Evolutionary conservation across 2,329 filamentous ascomycete species (phyloP), one percentile per base, ranked within the genome.

Genomic region (Thermothelomyces thermophilus): DNA sequence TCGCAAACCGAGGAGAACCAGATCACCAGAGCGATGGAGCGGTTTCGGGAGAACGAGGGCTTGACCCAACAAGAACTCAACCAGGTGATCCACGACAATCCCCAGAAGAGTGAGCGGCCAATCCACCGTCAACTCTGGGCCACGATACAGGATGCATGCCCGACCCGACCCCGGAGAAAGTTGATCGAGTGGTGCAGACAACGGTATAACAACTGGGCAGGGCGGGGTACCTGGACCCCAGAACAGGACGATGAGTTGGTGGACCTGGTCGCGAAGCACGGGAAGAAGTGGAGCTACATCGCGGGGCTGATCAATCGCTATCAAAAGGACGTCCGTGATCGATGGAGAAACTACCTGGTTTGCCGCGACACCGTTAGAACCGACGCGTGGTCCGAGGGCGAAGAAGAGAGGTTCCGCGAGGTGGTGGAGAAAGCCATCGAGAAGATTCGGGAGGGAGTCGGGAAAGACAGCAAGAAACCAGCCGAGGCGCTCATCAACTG

Each of bases 291-390:
- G 82, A 73, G 73, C 10, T 57, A 72, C 24, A 84, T 90, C 55
- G 79, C 74, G 0, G 69, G 72, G n/a, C 56, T 78, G 19, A 75
- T 87, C 55, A 82, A 82, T 54, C 80, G 86, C 5, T 76, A 81
- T 34, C 72, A 77, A 0, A 77, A 81, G 52, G 84, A 88, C 61
- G 74, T 83, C 46, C 77, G 84, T 44, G 84, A 88, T 62, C 80
- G 85, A 3, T 87, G 83, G 71, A 74, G 82, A 34, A 85, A 87
- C 58, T 82, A 84, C 58, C 67, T 86, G 19, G 68, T 82, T 40
- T 82, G 79, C 47, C 76, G 76, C 17, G 70, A 75, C 5, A 73
- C 71, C 0, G 69, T 71, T 49, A 72, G 72, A 28, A 75, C 70
- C 36, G 75, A 77, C 30, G 64, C 68, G 1, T 90, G 86, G 86